These are phyloP conservation scores for Wickerhamiella allomyrinae DNA, from an alignment of 805 yeast genomes.

Conservation along the genomic window DNA sequence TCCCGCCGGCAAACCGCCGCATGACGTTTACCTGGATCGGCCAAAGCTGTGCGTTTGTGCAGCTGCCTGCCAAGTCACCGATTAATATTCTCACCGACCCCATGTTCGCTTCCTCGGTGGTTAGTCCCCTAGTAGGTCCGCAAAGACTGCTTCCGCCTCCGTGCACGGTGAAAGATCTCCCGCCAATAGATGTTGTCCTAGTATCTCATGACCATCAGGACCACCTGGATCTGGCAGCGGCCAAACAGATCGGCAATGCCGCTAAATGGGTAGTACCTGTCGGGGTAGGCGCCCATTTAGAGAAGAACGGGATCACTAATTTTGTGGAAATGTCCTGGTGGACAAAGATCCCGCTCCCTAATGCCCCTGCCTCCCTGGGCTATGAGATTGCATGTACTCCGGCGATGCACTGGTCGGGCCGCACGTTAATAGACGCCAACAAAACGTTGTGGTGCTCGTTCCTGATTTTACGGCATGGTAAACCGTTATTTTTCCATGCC, in stretches of 20 bases:
- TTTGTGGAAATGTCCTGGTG: conserved; percentile 85
- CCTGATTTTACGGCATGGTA: conserved; percentile 47
- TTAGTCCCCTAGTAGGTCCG: conserved; percentile 60
- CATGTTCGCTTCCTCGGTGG: conserved; percentile 49
- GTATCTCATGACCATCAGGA: conserved; percentile 95
- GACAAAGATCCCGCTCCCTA: conserved; percentile 44
- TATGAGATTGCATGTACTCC: conserved; percentile 83
- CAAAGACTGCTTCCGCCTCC: conserved; percentile 73
- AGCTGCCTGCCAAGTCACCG: conserved; percentile 36
- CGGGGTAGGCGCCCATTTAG: conserved; percentile 53
- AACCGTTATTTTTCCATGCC: conserved; percentile 72
- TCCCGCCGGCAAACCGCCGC: conserved; percentile 23
- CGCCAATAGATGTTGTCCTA: conserved; percentile 53
- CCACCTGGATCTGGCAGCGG: conserved; percentile 60
- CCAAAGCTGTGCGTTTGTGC: conserved; percentile 70
- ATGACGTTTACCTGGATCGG: conserved; percentile 82
- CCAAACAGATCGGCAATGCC: conserved; percentile 38
- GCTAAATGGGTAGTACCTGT: conserved; percentile 77
- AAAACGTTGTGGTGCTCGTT: conserved; percentile 81
- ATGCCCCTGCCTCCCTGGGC: conserved; percentile 28
- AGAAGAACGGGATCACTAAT: conserved; percentile 42
- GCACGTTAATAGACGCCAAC: conserved; percentile 69
- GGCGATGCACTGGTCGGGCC: conserved; percentile 88
- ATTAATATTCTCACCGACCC: conserved; percentile 81
- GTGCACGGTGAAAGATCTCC: conserved; percentile 45